Evolutionary conservation across 2,329 filamentous ascomycete genomes (phyloP).

Genomic region (Sordariomycetes sp.): DNA sequence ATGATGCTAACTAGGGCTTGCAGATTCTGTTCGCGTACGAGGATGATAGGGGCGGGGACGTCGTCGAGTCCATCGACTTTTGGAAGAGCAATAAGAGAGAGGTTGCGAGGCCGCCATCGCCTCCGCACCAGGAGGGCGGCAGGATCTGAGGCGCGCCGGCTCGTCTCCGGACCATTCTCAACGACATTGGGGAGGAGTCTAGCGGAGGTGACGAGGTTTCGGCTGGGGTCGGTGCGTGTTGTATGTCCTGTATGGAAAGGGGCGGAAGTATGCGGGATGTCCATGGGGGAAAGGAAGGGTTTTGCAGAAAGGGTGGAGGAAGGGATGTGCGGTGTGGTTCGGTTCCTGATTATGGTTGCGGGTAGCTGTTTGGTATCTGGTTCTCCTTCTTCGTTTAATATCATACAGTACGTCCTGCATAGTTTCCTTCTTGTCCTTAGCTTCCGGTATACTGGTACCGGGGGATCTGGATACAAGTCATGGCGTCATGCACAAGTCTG

Average conservation of each 20-base stretch:
- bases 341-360: not conserved
- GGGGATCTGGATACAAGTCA: not conserved
- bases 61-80: slow-evolving; percentile 92
- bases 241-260: too few species aligned
- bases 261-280: not conserved
- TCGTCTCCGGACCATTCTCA: not conserved
- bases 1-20: not conserved
- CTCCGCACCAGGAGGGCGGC: not conserved
- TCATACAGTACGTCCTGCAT: not conserved
- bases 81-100: slow-evolving; percentile 55
- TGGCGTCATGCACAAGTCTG: not conserved
- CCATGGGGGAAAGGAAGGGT: not conserved
- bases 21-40: slow-evolving; percentile 97
- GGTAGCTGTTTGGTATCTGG: not conserved
- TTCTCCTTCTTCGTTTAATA: not conserved
- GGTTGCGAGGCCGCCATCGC: not conserved
- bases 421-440: not conserved
- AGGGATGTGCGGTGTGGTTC: not conserved
- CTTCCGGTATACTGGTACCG: not conserved
- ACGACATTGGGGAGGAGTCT: too few species aligned
- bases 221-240: too few species aligned
- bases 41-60: slow-evolving; percentile 85
- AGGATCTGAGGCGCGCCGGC: not conserved
- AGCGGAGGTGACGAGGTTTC: too few species aligned
- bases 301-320: not conserved